Evolutionary conservation across 148 eudicot genomes (phyloP).

Genomic region (Salicornia ramosissima): DNA sequence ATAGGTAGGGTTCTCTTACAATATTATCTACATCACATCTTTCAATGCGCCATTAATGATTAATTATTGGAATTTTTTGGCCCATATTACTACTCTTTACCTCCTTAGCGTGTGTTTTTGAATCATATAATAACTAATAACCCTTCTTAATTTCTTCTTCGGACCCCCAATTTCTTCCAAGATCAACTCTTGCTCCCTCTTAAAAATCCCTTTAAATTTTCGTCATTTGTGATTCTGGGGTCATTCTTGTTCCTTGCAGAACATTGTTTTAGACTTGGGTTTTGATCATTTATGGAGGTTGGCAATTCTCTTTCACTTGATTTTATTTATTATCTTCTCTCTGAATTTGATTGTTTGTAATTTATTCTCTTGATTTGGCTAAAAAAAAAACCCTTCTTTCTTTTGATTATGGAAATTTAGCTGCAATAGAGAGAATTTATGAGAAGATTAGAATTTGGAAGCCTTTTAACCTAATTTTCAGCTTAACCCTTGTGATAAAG

Average conservation of each 20-base stretch:
- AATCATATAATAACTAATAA: too few relatives aligned
- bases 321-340: background rate
- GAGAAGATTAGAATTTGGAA: background rate
- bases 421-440: background rate
- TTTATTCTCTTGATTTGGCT: background rate
- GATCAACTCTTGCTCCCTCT: background rate
- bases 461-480: background rate
- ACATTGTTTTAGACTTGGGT: background rate
- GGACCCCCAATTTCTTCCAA: background rate
- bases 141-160: background rate
- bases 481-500: background rate
- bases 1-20: background rate
- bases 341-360: background rate
- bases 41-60: background rate
- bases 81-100: background rate
- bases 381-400: background rate
- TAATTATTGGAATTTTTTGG: background rate
- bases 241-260: background rate
- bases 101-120: background rate
- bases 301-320: constrained; percentile 5
- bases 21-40: constrained; percentile 20
- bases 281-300: constrained; percentile 13
- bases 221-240: background rate
- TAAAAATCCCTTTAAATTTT: background rate
- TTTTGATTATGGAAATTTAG: background rate